These are phyloP conservation scores for Fagus crenata DNA, from an alignment of 306 rosid species.

Conservation along the genomic window DNA sequence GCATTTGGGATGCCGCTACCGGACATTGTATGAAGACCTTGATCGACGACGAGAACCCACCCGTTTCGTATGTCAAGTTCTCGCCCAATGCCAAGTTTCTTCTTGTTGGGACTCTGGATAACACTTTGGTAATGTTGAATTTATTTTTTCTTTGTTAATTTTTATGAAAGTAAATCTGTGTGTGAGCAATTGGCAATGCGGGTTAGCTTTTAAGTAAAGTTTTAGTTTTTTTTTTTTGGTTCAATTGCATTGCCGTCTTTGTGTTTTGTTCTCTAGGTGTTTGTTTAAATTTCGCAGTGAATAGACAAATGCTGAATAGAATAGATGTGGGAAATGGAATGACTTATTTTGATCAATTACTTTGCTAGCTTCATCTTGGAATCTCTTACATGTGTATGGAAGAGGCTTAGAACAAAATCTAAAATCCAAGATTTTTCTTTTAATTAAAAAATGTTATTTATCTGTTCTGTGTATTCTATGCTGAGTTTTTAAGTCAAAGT, in stretches of 20 bases:
- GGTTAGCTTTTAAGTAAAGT: not conserved
- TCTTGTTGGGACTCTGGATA: constrained; percentile 92
- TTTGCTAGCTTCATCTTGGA: not conserved
- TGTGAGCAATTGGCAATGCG: constrained; percentile 7
- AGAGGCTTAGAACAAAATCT: not conserved
- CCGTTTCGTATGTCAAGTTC: constrained; percentile 87
- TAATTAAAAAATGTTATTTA: no score
- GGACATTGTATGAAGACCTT: constrained; percentile 94
- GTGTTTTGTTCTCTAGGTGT: not conserved
- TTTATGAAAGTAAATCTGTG: no score
- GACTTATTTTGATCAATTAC: not conserved
- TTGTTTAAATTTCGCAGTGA: constrained; percentile 20
- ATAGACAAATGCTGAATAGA: not conserved
- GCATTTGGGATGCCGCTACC: constrained; percentile 89
- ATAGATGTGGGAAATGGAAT: not conserved
- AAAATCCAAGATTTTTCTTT: not conserved
- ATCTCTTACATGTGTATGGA: not conserved
- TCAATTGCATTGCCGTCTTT: not conserved
- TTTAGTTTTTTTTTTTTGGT: not conserved
- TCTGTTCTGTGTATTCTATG: not conserved
- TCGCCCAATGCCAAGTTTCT: constrained; percentile 87
- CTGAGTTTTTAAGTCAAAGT: not conserved
- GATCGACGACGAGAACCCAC: constrained; percentile 92
- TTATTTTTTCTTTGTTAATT: not conserved
- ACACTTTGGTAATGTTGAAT: constrained; percentile 56